phyloP scores from a whole-genome alignment of 2,329 filamentous ascomycete species.

The Cordyceps tenuipes region DNA sequence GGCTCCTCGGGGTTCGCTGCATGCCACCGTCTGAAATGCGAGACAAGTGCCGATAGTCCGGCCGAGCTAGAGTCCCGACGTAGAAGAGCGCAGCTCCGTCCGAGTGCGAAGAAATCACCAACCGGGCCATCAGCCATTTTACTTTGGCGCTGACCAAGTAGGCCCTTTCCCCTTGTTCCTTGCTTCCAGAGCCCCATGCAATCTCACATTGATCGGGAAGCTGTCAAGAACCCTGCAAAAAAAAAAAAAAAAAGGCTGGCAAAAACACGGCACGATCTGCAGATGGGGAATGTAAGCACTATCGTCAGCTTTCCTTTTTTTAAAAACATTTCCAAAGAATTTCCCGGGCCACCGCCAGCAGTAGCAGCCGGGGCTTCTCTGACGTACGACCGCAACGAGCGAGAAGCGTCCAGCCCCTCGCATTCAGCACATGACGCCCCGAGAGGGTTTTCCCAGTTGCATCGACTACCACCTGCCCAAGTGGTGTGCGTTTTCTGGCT shows the following conservation, averaged over 20 bases:
- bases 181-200: not conserved
- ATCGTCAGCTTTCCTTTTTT: not conserved
- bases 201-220: not conserved
- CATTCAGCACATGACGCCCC: not conserved
- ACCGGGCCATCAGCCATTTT: not conserved
- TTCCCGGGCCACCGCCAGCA: not conserved
- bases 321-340: not conserved
- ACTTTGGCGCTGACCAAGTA: too few species aligned
- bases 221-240: not conserved
- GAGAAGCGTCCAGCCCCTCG: not conserved
- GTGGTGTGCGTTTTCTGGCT: not conserved
- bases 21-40: not conserved
- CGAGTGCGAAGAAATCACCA: not conserved
- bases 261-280: not conserved
- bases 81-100: not conserved
- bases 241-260: not conserved
- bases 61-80: not conserved
- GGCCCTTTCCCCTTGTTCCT: not conserved
- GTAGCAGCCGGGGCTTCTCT: not conserved
- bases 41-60: constrained; percentile 3
- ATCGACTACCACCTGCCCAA: constrained; percentile 6
- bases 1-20: not conserved
- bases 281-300: not conserved
- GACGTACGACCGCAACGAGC: not conserved
- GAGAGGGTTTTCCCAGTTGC: not conserved